These are phyloP conservation scores for Polytolypa hystricis DNA, from an alignment of 2,329 filamentous ascomycete species.

Conservation along the genomic window DNA sequence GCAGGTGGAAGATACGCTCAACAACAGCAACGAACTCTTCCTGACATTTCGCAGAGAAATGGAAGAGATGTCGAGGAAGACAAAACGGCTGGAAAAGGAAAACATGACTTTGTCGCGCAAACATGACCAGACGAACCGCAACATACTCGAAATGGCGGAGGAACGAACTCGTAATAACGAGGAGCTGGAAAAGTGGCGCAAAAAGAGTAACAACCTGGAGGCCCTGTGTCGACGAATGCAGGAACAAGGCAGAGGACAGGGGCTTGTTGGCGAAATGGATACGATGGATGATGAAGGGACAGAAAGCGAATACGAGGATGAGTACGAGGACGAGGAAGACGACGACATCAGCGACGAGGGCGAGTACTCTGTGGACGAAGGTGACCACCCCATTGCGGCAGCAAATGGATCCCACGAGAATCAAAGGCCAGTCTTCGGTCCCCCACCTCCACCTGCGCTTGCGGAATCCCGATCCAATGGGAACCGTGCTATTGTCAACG, in stretches of 20 bases:
- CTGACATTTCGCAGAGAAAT: conserved; percentile 96
- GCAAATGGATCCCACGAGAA: conserved; percentile 18
- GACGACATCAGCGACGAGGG: conserved; percentile 50
- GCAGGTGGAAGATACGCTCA: conserved; percentile 95
- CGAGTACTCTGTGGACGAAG: conserved; percentile 53
- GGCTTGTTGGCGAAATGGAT: conserved; percentile 50
- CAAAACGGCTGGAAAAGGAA: conserved; percentile 91
- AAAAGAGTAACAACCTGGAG: conserved; percentile 83
- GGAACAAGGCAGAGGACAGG: conserved; percentile 73
- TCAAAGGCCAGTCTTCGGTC: conserved; percentile 36
- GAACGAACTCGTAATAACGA: conserved; percentile 68
- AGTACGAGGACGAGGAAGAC: conserved; percentile 49
- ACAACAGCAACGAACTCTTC: conserved; percentile 96
- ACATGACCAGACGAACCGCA: conserved; percentile 84
- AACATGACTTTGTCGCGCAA: conserved; percentile 85
- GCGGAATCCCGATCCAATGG: conserved; percentile 36
- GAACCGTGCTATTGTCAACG: conserved; percentile 33
- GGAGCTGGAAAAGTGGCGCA: conserved; percentile 66
- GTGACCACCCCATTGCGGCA: conserved; percentile 38
- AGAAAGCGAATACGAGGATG: conserved; percentile 43
- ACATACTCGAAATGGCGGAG: conserved; percentile 95
- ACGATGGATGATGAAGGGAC: conserved; percentile 35
- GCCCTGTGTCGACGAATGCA: conserved; percentile 96
- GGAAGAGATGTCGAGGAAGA: conserved; percentile 99
- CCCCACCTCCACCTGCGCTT: conserved; percentile 41